These are phyloP conservation scores for Globisporangium nodosum DNA, from an alignment of 352 stramenopile genomes.

Conservation along the genomic window DNA sequence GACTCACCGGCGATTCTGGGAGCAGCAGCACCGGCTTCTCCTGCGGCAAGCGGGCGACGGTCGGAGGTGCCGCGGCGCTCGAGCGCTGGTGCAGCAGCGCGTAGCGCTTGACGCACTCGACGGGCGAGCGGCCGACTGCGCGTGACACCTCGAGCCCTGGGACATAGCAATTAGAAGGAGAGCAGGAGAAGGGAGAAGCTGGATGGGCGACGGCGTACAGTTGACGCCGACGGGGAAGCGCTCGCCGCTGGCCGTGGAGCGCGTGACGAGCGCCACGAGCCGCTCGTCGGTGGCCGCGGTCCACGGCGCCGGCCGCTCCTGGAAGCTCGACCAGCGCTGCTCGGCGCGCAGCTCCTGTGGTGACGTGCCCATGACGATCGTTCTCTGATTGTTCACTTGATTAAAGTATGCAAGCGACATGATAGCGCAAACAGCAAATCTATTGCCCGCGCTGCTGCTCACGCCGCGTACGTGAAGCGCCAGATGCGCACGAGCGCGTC, in stretches of 20 bases:
- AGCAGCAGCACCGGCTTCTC: neutral
- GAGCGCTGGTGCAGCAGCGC: conserved; percentile 43
- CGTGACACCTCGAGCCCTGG: conserved; percentile 67
- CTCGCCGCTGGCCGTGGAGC: conserved; percentile 65
- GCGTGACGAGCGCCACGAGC: conserved; percentile 55
- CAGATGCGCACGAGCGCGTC: conserved; percentile 64
- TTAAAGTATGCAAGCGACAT: neutral
- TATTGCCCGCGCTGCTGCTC: neutral
- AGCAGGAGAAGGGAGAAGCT: neutral
- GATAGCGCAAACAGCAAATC: neutral
- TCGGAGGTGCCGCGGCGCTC: neutral
- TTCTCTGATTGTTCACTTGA: neutral
- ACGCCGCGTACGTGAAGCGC: conserved; percentile 37
- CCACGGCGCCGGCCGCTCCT: conserved; percentile 29
- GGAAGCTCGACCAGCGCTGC: conserved; percentile 63
- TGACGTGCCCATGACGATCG: neutral
- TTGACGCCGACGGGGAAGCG: conserved; percentile 82
- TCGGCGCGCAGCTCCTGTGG: conserved; percentile 55
- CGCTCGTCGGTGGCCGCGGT: conserved; percentile 42
- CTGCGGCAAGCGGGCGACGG: too few species aligned
- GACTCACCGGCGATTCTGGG: neutral
- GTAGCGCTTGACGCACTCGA: conserved; percentile 82
- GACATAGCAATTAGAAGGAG: neutral
- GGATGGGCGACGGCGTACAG: conserved; percentile 31
- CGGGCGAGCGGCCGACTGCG: conserved; percentile 45